phyloP scores from a whole-genome alignment of 2,329 filamentous ascomycete genomes.

The Fusarium algeriense region DNA sequence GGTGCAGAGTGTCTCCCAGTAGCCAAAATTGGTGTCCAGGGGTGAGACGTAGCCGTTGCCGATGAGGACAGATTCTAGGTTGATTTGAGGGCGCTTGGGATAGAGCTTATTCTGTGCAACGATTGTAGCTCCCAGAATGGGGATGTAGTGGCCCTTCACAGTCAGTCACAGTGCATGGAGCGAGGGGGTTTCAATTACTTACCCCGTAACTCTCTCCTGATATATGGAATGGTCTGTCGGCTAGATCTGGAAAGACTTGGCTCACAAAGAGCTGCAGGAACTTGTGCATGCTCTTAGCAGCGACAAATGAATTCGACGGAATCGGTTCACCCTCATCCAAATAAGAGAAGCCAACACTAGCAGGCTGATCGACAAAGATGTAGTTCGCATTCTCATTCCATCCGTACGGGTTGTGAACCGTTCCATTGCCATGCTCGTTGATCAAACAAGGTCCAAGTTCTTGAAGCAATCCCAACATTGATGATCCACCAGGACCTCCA shows the following conservation, averaged over 20 bases:
- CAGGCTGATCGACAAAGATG: constrained; percentile 42
- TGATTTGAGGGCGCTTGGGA: constrained; percentile 24
- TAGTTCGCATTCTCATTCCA: constrained; percentile 41
- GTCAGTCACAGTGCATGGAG: background rate
- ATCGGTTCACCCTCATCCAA: constrained; percentile 28
- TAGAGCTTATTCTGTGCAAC: constrained; percentile 34
- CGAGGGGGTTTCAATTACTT: fast-evolving
- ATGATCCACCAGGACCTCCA: constrained; percentile 32
- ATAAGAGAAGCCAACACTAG: constrained; percentile 40
- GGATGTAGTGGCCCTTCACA: constrained; percentile 32
- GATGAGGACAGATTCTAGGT: constrained; percentile 30
- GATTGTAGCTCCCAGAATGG: constrained; percentile 39
- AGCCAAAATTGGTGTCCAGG: constrained; percentile 33
- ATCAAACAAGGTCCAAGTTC: constrained; percentile 38
- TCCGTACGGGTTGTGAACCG: constrained; percentile 29
- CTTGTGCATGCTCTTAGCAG: constrained; percentile 33
- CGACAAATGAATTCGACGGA: constrained; percentile 35
- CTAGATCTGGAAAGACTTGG: constrained; percentile 24
- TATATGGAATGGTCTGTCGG: constrained; percentile 29
- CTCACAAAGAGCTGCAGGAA: constrained; percentile 36
- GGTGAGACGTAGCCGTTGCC: constrained; percentile 41
- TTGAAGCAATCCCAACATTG: constrained; percentile 37
- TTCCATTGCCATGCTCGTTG: constrained; percentile 25
- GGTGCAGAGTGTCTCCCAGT: constrained; percentile 41
- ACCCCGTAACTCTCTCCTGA: constrained; percentile 40